Evolutionary conservation across 257 asterid species (phyloP), one percentile per base, ranked within the genome.

Genomic region (Solanum appendiculatum): DNA sequence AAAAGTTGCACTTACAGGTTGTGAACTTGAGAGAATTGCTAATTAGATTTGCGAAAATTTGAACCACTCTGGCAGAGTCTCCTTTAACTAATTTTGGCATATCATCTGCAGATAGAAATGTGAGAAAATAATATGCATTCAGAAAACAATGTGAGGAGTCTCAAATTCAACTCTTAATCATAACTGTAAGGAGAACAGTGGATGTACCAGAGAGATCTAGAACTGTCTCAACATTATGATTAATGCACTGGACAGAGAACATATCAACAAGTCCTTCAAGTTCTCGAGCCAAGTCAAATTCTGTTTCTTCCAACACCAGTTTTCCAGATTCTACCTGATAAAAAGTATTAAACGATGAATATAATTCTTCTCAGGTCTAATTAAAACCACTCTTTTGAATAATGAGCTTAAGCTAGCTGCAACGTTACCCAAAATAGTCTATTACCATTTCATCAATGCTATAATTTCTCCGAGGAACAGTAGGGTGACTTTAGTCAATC

Each of bases 241-340:
- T 93, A 82, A 94, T 93, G 91, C 99, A 92, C 91, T 96, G 99
- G 60, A 96, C 98, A 40, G 98, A 96, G 89, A 94, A 95, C 98
- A 95, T 93, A 88, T 96, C 99, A 1, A 93, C 91, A 42, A 96
- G 97, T 77, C 98, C 99, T 95, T 96, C 99, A 86, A 96, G 99
- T 72, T 96, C 99, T 90, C 96, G 92, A 39, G 95, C 93, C 90
- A 96, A 89, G 89, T 96, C 98, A 85, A 96, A 96, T 89, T 96
- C 98, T 16, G 94, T 92, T 91, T 95, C 98, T 89, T 96, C 99
- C 77, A 96, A 93, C 86, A 96, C 91, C 31, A 96, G 89, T 86
- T 96, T 96, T 66, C 99, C 99, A 51, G 99, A 96, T 92, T 96
- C 99, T 82, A 96, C 99, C 99, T 96, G 94, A 27, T 86, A 80